Conservation (phyloP, 306 rosid species). For the Prunus persica region DNA sequence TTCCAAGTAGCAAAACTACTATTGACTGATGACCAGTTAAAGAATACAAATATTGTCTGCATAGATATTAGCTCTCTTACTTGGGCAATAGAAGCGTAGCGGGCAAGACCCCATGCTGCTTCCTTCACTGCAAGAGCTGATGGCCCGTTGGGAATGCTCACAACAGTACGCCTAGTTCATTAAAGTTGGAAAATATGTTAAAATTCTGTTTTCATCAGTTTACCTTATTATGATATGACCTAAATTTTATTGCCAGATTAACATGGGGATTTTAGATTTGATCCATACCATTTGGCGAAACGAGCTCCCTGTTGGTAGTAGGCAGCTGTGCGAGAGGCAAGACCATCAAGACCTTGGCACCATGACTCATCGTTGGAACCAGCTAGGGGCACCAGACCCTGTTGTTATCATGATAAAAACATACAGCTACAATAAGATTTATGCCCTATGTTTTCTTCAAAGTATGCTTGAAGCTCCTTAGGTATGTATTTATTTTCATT, state of each 20-base stretch:
- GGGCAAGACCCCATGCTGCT: constrained; percentile 95
- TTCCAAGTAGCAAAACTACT: background rate
- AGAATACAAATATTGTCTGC: too few species aligned
- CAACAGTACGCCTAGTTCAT: constrained; percentile 68
- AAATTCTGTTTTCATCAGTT: background rate
- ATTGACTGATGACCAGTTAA: too few species aligned
- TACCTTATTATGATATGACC: background rate
- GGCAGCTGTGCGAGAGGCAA: constrained; percentile 85
- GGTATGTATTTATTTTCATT: background rate
- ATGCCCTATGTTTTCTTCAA: too few species aligned
- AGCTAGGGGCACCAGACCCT: constrained; percentile 78
- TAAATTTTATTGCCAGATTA: background rate
- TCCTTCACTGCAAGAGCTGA: constrained; percentile 89
- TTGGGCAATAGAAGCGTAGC: constrained; percentile 92
- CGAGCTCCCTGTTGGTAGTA: constrained; percentile 96
- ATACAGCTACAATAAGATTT: background rate
- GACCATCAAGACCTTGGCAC: constrained; percentile 99
- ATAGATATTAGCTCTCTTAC: constrained; percentile 33
- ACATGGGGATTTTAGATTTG: background rate
- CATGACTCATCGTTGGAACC: constrained; percentile 89
- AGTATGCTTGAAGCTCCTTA: background rate
- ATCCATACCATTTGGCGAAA: constrained; percentile 79
- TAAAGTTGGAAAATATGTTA: constrained; percentile 4
- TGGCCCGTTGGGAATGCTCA: constrained; percentile 99
- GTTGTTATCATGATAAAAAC: constrained; percentile 23